Evolutionary conservation across 1,284 basidiomycete species (phyloP).

Genomic region (Cryptococcus sp.): DNA sequence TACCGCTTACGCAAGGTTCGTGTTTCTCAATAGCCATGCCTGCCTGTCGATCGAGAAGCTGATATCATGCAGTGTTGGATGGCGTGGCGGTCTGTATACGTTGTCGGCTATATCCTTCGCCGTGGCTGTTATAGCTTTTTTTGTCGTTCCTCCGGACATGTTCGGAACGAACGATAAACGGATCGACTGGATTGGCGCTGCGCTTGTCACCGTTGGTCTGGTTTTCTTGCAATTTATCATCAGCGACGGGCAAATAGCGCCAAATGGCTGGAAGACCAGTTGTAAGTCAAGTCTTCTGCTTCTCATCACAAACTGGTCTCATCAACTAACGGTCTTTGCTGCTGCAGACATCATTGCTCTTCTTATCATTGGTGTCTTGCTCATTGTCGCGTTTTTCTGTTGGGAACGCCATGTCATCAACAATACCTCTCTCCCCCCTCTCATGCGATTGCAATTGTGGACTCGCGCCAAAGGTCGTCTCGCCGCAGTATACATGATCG

Average conservation of each 20-base stretch:
- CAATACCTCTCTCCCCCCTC: slow-evolving; percentile 58
- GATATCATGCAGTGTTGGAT: slow-evolving; percentile 46
- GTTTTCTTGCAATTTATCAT: slow-evolving; percentile 78
- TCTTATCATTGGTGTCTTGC: slow-evolving; percentile 64
- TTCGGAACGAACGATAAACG: slow-evolving; percentile 57
- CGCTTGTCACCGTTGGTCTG: slow-evolving; percentile 71
- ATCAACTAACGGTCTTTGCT: slow-evolving; percentile 54
- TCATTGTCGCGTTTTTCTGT: slow-evolving; percentile 63
- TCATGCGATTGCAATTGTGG: slow-evolving; percentile 74
- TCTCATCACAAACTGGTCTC: not conserved
- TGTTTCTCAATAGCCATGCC: not conserved
- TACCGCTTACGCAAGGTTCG: slow-evolving; percentile 61
- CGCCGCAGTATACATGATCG: slow-evolving; percentile 66
- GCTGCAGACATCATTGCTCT: slow-evolving; percentile 56
- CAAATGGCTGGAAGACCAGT: slow-evolving; percentile 69
- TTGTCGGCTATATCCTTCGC: slow-evolving; percentile 60
- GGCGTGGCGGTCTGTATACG: slow-evolving; percentile 67
- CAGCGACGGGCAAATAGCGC: slow-evolving; percentile 69
- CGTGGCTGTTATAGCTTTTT: slow-evolving; percentile 58
- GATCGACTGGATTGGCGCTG: slow-evolving; percentile 80
- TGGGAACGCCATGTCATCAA: slow-evolving; percentile 67
- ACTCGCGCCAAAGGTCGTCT: slow-evolving; percentile 65
- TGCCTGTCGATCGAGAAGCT: not conserved
- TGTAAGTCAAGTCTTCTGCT: slow-evolving; percentile 58
- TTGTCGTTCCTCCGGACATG: slow-evolving; percentile 61